Evolutionary conservation across 2,329 filamentous ascomycete genomes (phyloP), one percentile per base, ranked within the genome.

Genomic region (Colletotrichum ledebouriae): DNA sequence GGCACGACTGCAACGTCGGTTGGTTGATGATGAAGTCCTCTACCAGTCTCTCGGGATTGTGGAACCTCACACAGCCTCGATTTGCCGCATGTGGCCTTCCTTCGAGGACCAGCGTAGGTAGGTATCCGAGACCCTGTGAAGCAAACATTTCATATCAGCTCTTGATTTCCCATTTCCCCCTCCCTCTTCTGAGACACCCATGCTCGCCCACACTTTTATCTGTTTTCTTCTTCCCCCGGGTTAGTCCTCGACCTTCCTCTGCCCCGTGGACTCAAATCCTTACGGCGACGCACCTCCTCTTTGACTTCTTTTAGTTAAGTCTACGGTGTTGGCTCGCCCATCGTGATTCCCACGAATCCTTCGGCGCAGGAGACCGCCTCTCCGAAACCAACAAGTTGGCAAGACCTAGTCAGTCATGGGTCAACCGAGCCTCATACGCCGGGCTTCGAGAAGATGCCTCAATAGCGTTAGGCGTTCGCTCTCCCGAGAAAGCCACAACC

Each of bases 81-180:
- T 65, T 66, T 61, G 66, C 17, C 37, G 13, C 41, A 6, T 60
- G 37, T 6, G 6, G 29, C 9, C 49, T 59, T 47, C n/a, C 11
- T 15, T 60, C 41, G 49, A 66, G 42, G 49, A 33, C 4, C 41
- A 42, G 25, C 49, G 49, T n/a, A 65, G 41, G 49, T n/a, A 65
- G 41, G 55, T 56, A 46, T 65, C 66, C 56, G 61, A 68, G 66
- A 65, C 66, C 65, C 34, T 44, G 49, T 50, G 49, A 50, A 65
- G 66, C 61, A 60, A 50, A 49, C 49, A 68, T 33, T 65, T 42
- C 56, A 68, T 60, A 66, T 65, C 61, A 56, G 47, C 39, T 49
- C 46, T 59, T 33, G 37, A 33, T 34, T 39, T 41, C 37, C 53
- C n/a, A 41, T 42, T 4, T 3, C 20, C 47, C 33, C 42, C 6